Evolutionary conservation across 1,284 basidiomycete genomes (phyloP).

Genomic region (Coriolopsis trogii): DNA sequence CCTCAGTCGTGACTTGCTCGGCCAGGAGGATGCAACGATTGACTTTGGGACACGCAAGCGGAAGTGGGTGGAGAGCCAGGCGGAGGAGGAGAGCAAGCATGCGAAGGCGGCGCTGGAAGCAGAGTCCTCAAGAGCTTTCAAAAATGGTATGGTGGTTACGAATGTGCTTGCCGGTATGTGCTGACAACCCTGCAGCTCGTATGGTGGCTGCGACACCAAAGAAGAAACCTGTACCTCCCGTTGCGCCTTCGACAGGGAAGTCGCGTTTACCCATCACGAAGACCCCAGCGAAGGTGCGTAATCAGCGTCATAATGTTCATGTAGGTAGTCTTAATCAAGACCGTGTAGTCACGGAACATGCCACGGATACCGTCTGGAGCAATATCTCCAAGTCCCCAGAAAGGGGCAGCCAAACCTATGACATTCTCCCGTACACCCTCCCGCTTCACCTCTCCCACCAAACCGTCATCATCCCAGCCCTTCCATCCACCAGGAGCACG

Average conservation of each 20-base stretch:
- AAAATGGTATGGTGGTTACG: conserved; percentile 54
- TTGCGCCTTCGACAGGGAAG: conserved; percentile 49
- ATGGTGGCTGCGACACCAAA: conserved; percentile 52
- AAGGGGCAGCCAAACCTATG: conserved; percentile 37
- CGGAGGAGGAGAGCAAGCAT: conserved; percentile 46
- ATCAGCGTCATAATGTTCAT: not conserved
- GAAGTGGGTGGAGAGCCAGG: conserved; percentile 70
- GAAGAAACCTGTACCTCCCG: conserved; percentile 53
- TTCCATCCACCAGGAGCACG: no score
- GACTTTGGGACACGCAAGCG: conserved; percentile 70
- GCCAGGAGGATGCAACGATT: conserved; percentile 52
- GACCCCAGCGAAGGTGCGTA: conserved; percentile 51
- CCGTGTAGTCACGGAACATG: conserved; percentile 24
- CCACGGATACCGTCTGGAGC: conserved; percentile 36
- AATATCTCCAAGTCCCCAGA: conserved; percentile 59
- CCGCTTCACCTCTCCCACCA: conserved; percentile 50
- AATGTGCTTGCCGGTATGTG: not conserved
- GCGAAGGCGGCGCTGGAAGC: conserved; percentile 35
- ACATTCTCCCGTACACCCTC: conserved; percentile 35
- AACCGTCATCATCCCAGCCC: conserved; percentile 24
- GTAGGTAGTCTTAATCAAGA: not conserved
- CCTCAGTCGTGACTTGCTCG: conserved; percentile 53
- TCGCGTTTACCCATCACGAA: conserved; percentile 45
- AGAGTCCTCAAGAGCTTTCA: conserved; percentile 52
- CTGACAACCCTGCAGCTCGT: conserved; percentile 47